Conservation (phyloP, 1,139 yeast genomes). For the Hemisphaericaspora xylanilytica region DNA sequence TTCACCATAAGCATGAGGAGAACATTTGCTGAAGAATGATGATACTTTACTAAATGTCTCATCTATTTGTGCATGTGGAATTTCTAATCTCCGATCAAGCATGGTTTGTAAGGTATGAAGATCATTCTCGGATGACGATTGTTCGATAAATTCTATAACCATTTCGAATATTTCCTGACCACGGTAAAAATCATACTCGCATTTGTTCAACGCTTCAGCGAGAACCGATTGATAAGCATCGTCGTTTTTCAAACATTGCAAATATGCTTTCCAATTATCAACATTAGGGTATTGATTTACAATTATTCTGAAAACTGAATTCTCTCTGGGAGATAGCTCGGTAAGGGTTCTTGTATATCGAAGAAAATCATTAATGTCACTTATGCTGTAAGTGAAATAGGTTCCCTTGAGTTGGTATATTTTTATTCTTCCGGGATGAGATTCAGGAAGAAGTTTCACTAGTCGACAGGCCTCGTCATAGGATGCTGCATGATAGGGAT, state of each 20-base stretch:
- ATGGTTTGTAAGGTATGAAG: conserved; percentile 23
- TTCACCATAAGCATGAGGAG: conserved; percentile 32
- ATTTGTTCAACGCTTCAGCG: not conserved
- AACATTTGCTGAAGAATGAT: conserved; percentile 35
- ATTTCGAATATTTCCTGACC: not conserved
- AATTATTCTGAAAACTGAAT: not conserved
- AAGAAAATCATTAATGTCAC: not conserved
- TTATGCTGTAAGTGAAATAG: not conserved
- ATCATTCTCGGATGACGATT: conserved; percentile 13
- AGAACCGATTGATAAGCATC: not conserved
- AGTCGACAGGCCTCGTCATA: not conserved
- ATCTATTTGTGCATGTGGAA: conserved; percentile 44
- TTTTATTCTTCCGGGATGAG: not conserved
- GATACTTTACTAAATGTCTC: conserved; percentile 46
- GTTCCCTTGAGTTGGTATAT: not conserved
- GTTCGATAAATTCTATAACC: conserved; percentile 9
- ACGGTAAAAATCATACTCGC: not conserved
- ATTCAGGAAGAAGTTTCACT: not conserved
- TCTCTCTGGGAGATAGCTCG: not conserved
- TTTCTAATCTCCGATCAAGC: conserved; percentile 33
- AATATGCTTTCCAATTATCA: not conserved
- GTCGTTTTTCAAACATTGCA: not conserved
- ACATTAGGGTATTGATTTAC: not conserved
- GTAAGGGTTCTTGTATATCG: not conserved
- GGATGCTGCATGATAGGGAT: not conserved